Conservation (phyloP, 1,139 yeast species). For the Protomyces gravidus region DNA sequence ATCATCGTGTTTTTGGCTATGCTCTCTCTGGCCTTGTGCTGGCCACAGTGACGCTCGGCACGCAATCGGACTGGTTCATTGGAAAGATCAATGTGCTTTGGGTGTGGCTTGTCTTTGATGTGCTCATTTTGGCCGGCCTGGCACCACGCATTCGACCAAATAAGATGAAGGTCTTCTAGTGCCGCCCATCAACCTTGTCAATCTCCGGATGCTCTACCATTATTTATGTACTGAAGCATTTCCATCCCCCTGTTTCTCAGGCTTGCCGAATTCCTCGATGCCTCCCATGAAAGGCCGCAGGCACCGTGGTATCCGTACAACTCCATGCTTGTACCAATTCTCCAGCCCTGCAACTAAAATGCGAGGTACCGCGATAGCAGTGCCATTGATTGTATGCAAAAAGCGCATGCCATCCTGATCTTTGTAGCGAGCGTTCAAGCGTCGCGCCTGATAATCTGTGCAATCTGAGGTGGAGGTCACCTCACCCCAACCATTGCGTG, state of each 20-base stretch:
- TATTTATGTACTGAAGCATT: no score
- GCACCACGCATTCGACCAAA: slow-evolving; percentile 29
- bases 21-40: slow-evolving; percentile 34
- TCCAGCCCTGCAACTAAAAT: slow-evolving; percentile 83
- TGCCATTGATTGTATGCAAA: slow-evolving; percentile 86
- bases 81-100: slow-evolving; percentile 15
- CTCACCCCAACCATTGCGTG: slow-evolving; percentile 90
- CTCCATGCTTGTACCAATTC: slow-evolving; percentile 58
- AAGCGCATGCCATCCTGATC: slow-evolving; percentile 38
- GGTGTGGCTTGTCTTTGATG: slow-evolving; percentile 22
- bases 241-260: not conserved
- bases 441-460: slow-evolving; percentile 81
- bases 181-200: no score
- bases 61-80: slow-evolving; percentile 36
- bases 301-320: slow-evolving; percentile 64
- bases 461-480: slow-evolving; percentile 88
- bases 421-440: slow-evolving; percentile 61
- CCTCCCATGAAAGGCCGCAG: slow-evolving; percentile 43
- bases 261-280: slow-evolving; percentile 8
- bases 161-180: slow-evolving; percentile 21
- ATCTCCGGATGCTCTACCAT: not conserved
- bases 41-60: slow-evolving; percentile 36
- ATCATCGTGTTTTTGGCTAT: slow-evolving; percentile 39
- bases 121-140: slow-evolving; percentile 30
- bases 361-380: slow-evolving; percentile 94